A percentile compares a stretch with the other conserved stretches of the same genome.
These are phyloP conservation scores for Phoenix dactylifera DNA, from an alignment of 176 grass and related monocot genomes.

Conservation along the genomic window DNA sequence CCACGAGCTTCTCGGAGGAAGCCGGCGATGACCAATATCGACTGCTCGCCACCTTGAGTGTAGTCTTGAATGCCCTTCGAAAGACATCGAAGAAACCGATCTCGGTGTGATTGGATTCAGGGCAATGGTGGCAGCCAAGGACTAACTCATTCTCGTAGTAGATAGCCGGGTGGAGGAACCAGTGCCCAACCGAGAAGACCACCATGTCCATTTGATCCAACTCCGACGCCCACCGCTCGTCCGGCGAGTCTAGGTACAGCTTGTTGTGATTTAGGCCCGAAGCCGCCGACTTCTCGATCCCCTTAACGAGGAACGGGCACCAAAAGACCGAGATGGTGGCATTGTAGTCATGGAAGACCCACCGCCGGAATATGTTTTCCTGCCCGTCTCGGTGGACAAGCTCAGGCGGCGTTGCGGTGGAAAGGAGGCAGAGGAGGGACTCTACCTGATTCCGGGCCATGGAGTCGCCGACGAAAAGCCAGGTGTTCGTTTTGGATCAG, in stretches of 20 bases:
- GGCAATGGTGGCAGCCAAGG: slow-evolving; percentile 80
- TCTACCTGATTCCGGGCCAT: slow-evolving; percentile 59
- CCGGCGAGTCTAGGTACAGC: slow-evolving; percentile 48
- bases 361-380: slow-evolving; percentile 64
- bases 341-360: slow-evolving; percentile 50
- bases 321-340: slow-evolving; percentile 70
- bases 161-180: slow-evolving; percentile 75
- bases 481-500: slow-evolving; percentile 36
- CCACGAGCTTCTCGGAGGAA: too few species aligned
- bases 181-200: slow-evolving; percentile 72
- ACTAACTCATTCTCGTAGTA: slow-evolving; percentile 49
- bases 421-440: slow-evolving; percentile 59
- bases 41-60: too few species aligned
- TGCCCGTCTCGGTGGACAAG: slow-evolving; percentile 38
- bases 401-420: slow-evolving; percentile 22
- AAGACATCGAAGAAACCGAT: slow-evolving; percentile 71
- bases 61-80: slow-evolving; percentile 44
- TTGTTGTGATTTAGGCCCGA: slow-evolving; percentile 35
- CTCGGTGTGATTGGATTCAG: slow-evolving; percentile 57
- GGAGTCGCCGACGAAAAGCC: slow-evolving; percentile 77
- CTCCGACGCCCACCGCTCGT: slow-evolving; percentile 53
- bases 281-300: slow-evolving; percentile 37
- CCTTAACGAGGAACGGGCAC: slow-evolving; percentile 81
- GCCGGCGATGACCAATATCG: too few species aligned
- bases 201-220: slow-evolving; percentile 41